Percentiles rank a stretch among this genome's conserved stretches.
Evolutionary conservation across 192 early-diverging fungal species (phyloP).

Genomic region (Podila clonocystis): DNA sequence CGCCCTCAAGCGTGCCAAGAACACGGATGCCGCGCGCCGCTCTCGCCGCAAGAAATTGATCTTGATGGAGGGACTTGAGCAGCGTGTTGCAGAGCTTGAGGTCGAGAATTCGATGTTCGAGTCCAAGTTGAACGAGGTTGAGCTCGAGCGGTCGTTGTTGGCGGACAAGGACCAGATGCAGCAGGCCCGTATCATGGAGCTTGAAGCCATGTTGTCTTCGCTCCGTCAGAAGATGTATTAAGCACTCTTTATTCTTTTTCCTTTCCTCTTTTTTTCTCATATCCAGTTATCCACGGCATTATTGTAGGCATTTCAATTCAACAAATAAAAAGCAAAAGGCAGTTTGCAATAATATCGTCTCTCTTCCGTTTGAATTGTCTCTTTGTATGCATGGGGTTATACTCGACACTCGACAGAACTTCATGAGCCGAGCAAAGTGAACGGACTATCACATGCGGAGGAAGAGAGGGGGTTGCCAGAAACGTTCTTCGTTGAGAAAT

Average conservation of each 20-base stretch:
- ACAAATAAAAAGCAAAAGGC: not conserved
- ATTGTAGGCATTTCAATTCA: constrained; percentile 1
- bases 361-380: not conserved
- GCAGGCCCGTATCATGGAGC: constrained; percentile 46
- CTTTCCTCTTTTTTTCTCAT: not conserved
- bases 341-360: not conserved
- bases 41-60: constrained; percentile 89
- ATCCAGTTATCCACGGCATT: not conserved
- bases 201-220: constrained; percentile 40
- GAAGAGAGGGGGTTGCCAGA: not conserved
- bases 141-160: constrained; percentile 52
- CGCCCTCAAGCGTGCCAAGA: constrained; percentile 71
- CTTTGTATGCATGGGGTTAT: too few species aligned
- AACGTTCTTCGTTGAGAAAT: not conserved
- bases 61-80: constrained; percentile 86
- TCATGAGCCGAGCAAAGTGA: too few species aligned
- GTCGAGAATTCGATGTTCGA: constrained; percentile 70
- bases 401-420: too few species aligned
- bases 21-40: constrained; percentile 96
- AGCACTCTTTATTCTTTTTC: not conserved
- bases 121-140: constrained; percentile 49
- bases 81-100: constrained; percentile 83
- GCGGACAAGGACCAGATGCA: constrained; percentile 55
- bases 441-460: not conserved
- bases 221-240: constrained; percentile 45